Evolutionary conservation across 1,284 basidiomycete genomes (phyloP), one percentile per base, ranked within the genome.

Genomic region (Malassezia psittaci): DNA sequence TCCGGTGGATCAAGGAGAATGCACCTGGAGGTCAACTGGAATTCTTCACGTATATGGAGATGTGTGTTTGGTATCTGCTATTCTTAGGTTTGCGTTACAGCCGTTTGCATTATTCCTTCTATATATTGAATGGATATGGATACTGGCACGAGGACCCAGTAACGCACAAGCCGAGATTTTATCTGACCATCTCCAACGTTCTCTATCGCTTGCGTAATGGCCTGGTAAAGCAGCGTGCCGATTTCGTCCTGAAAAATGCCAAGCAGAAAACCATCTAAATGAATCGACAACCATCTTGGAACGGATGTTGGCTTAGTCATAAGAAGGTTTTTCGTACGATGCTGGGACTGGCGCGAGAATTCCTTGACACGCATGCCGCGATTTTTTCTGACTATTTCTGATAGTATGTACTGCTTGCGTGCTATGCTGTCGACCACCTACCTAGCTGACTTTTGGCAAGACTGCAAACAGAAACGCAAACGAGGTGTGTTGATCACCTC

Each of bases 11-110:
- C 67, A 84, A 84, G 72, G 76, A 77, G 11, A 79, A 79, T 36
- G 80, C 81, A 1, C 77, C 77, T 0, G 81, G 81, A 8, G 81
- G 82, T 19, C 79, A 79, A 7, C 76, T 83, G 7, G 79, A 79
- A 18, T 83, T 83, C 76, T 83, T 84, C 77, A 83, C 82, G 4
- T 83, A 83, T 69, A 79, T 79, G 75, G 82, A 83, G 62, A 77
- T 83, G 42, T 59, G 57, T 54, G 62, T 63, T 38, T 72, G 69
- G 68, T 52, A 72, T 15, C 56, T 66, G 21, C 57, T 63, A n/a
- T 72, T 70, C 65, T 45, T 66, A 19, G 66, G 64, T 52, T 63
- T 65, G 49, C 59, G 65, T 11, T 9, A 59, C 40, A 47, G 43
- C 12, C 54, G 69, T 6, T 37, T 71, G 10, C 47, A 53, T 18